Base-by-base conservation (phyloP, 1,284 basidiomycete genomes). In the Xanthoconium separans region DNA sequence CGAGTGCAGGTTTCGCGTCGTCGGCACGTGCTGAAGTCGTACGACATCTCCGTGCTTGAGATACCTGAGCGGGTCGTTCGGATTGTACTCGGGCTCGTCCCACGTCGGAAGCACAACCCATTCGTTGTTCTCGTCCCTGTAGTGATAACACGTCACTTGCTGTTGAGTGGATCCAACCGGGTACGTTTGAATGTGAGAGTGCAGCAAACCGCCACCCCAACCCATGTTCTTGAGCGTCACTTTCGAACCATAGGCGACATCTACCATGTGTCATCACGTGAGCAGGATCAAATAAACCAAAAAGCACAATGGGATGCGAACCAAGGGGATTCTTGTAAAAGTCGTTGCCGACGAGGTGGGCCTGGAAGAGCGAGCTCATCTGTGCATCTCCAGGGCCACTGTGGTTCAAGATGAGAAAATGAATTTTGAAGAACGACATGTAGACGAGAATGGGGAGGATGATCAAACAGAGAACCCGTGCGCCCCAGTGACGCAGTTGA, bases 61-160 rank as follows among this genome's bases (percentile, higher is more conserved):
- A 78, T 79, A 96, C 36, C 78, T 79, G 42, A 96, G 73, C 8
- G 85, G 82, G 30, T 75, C 82, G 44, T 87, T 79, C 6, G 78
- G 79, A 65, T 92, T 80, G 61, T 89, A 80, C 0, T 74, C 72
- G 1, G 83, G 76, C 55, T 87, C 84, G 44, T 89, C 83, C 93
- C 94, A 97, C 4, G 78, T 79, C 3, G 93, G 94, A 2, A 88
- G 80, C 61, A 99, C 72, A 40, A 80, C 66, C 88, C 93, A 99
- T 51, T 98, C 83, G 75, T 99, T 99, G 80, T 99, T 99, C 54
- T 87, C 85, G 72, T 99, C 96, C 75, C 96, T 97, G 84, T 99
- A 98, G 77, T 99, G 96, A 73, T 99, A 99, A 75, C 96, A 99
- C 0, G 96, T 99, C 12, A 99, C 88, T 73, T 99, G 97, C 68